phyloP scores from a whole-genome alignment of 495 filamentous ascomycete species.

The Aspergillus leporis region DNA sequence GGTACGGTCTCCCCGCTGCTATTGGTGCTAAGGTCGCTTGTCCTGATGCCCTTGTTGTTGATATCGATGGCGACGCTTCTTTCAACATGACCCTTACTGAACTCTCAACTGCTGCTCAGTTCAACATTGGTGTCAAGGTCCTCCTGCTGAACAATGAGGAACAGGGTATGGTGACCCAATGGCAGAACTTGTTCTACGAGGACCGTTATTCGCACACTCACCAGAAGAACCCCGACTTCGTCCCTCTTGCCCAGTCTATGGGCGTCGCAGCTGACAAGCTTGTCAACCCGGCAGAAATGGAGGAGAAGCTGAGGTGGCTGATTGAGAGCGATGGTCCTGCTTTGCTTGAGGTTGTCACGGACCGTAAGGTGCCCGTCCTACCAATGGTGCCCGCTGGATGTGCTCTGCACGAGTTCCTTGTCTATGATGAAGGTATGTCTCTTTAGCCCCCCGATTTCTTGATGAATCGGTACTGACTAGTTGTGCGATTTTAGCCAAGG shows the following conservation, averaged over 20 bases:
- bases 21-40: conserved; percentile 92
- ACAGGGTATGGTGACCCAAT: conserved; percentile 93
- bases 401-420: conserved; percentile 88
- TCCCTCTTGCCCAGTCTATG: conserved; percentile 84
- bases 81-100: conserved; percentile 96
- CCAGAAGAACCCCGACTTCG: conserved; percentile 84
- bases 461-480: conserved; percentile 26
- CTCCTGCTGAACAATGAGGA: conserved; percentile 95
- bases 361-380: conserved; percentile 95
- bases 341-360: conserved; percentile 60
- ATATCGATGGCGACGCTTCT: conserved; percentile 96
- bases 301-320: conserved; percentile 82
- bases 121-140: conserved; percentile 90
- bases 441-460: not conserved
- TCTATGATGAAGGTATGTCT: conserved; percentile 76
- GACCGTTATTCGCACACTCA: conserved; percentile 91
- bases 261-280: conserved; percentile 68
- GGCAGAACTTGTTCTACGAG: conserved; percentile 92
- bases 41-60: conserved; percentile 82
- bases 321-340: conserved; percentile 79
- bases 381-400: conserved; percentile 92
- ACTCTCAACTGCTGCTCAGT: conserved; percentile 84
- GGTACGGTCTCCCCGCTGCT: conserved; percentile 86
- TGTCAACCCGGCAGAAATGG: conserved; percentile 68
- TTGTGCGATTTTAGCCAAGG: conserved; percentile 58